Evolutionary conservation across 1,284 basidiomycete species (phyloP), one percentile per base, ranked within the genome.

Genomic region (Leccinum griseonigrum): DNA sequence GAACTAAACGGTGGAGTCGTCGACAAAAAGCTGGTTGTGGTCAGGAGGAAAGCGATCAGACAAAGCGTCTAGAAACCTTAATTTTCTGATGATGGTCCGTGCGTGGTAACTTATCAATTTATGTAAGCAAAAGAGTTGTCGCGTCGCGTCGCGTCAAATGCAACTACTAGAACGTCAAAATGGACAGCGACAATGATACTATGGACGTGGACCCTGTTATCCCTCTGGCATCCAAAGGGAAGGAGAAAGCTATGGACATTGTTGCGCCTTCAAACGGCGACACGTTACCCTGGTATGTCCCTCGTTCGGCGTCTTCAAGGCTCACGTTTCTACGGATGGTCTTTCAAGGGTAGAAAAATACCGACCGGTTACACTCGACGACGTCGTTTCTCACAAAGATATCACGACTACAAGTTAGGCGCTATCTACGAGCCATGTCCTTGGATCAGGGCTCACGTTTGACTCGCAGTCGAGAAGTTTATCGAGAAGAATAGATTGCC

Each of bases 401-500:
- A 97, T 98, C 67, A 97, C 92, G 1, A 85, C 81, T 54, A 98
- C 95, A 8, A 96, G 95, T 26, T 97, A 67, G 68, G 90, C 71
- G 29, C 29, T 51, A n/a, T 14, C 34, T 43, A 5, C 1, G 1
- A 1, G 34, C 54, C 32, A 22, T 2, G n/a, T 43, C 10, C 29
- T 4, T 38, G 36, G 4, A 7, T 4, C 14, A 8, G 7, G 18
- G 10, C 64, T 72, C 55, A 69, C 11, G 10, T 34, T n/a, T 51
- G 53, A 46, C 58, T 4, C 22, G 13, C 62, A 98, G 96, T 98
- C 76, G 94, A 97, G 75, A 92, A 91, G 74, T 99, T 99, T 74
- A 97, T 99, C 69, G 90, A 95, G 68, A 95, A 95, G 75, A 96
- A 97, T 66, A 81, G 96, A 56, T 77, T 99, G 29, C 97, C 97